Base-by-base conservation (phyloP, 306 rosid genomes). In the Vicia villosa region DNA sequence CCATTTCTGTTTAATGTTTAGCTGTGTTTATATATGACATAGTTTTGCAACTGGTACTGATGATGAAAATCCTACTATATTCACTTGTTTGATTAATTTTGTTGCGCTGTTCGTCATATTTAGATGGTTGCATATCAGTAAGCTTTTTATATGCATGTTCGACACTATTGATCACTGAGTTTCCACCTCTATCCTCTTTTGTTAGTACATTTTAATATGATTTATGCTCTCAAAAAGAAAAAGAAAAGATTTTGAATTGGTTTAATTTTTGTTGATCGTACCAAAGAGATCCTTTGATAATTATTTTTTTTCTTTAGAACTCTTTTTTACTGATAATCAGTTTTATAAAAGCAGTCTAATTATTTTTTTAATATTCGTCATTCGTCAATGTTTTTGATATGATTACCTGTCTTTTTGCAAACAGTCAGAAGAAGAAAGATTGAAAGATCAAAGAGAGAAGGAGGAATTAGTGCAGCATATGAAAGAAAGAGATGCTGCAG, bases 361-460 rank as follows among this genome's bases (percentile, higher is more conserved):
- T 51, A 0, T 36, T 59, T 34, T 51, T 47, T 40, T 16, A 28
- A 65, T 54, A 28, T 68, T 12, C 3, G n/a, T n/a, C n/a, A n/a
- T n/a, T n/a, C n/a, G 26, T 61, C 58, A 51, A 43, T 67, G 20
- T 32, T 45, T 19, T 21, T 63, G 16, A 43, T 66, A 50, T 70
- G 55, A 45, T 61, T 68, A 34, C 36, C 34, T 75, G 74, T 73
- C 28, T 62, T 54, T 74, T 54, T 66, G 64, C 28, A 34, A 80
- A 79, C 86, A 92, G 96, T 93, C 96, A 5, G 96, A 90, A 52
- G 98, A 93, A 81, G 99, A 94, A 77, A 84, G 87, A 64, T 46
- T 88, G 78, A 94, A 86, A 61, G 99, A 94, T 84, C 99, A 87
- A 80, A 91, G 79, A 80, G 99, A 88, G 78, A 84, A 86, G 84